Evolutionary conservation across 768 basidiomycete genomes (phyloP).

Genomic region (Mycena crocata): DNA sequence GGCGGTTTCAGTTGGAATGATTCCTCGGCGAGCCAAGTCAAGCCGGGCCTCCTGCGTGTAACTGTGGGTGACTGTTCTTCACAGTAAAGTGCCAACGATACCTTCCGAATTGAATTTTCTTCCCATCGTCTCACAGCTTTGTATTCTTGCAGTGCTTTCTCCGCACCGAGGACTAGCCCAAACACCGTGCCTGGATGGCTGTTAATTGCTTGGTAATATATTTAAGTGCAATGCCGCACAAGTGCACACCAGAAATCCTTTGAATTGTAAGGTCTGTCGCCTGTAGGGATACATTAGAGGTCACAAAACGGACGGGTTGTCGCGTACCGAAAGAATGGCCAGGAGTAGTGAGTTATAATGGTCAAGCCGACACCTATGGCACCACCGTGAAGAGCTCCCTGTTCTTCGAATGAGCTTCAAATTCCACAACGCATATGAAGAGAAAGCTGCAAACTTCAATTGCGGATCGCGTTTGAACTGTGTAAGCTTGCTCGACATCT

Average conservation of each 20-base stretch:
- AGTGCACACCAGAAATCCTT: conserved; percentile 79
- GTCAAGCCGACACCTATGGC: conserved; percentile 65
- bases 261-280: conserved; percentile 84
- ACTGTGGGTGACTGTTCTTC: no score
- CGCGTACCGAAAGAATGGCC: conserved; percentile 76
- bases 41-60: conserved; percentile 79
- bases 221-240: conserved; percentile 58
- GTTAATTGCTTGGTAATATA: conserved; percentile 21
- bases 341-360: conserved; percentile 74
- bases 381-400: conserved; percentile 66
- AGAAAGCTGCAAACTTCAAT: conserved; percentile 56
- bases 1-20: conserved; percentile 85
- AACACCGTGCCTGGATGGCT: conserved; percentile 62
- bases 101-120: conserved; percentile 78
- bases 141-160: conserved; percentile 77
- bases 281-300: conserved; percentile 50
- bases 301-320: not conserved
- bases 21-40: conserved; percentile 79
- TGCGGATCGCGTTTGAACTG: conserved; percentile 69
- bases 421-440: conserved; percentile 8
- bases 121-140: conserved; percentile 73
- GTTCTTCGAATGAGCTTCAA: conserved; percentile 16
- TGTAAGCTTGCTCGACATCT: conserved; percentile 69
- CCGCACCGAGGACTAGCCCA: conserved; percentile 82
- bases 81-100: no score